Evolutionary conservation across 768 basidiomycete species (phyloP), one percentile per base, ranked within the genome.

Genomic region (Leucocoprinus sp.): DNA sequence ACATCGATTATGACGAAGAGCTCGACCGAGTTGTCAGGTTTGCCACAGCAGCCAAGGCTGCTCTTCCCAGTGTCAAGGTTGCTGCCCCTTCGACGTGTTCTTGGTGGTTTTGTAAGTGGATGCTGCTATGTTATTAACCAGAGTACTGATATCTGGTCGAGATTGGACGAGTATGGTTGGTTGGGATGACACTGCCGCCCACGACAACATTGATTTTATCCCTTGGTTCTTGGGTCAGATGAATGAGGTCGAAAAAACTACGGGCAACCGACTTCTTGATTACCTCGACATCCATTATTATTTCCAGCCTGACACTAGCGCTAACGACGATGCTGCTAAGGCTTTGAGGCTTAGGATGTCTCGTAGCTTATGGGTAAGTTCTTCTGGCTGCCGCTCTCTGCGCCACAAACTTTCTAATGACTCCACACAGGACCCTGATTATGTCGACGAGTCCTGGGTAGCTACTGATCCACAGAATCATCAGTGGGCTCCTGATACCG

Each of bases 271-370:
- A 9, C 58, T 75, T 18, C 58, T 77, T n/a, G 75, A 77, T 54
- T 74, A 68, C 56, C 68, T 77, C 42, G 75, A 75, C 53, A 68
- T 77, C 46, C 75, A 77, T 49, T 77, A 75, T 53, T 77, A 77
- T 60, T 76, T 67, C 66, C 64, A 65, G 42, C 52, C 72, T 8
- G 74, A 76, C 51, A 73, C 72, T 6, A 75, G 71, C 47, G 69
- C 72, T n/a, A 71, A 73, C 51, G 69, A 76, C 53, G 72, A 52
- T 34, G 66, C 70, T 22, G 70, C 74, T 4, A 71, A 74, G 54
- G 74, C 75, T 15, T 59, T 75, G 29, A 62, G 74, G 7, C 56
- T 77, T 42, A 63, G 75, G 34, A 64, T 66, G 61, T 71, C 73
- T 19, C 67, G 74, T n/a, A 70, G 70, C 45, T 60, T 72, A 26